Evolutionary conservation across 192 early-diverging fungal genomes (phyloP).

Genomic region (Irineochytrium annulatum): DNA sequence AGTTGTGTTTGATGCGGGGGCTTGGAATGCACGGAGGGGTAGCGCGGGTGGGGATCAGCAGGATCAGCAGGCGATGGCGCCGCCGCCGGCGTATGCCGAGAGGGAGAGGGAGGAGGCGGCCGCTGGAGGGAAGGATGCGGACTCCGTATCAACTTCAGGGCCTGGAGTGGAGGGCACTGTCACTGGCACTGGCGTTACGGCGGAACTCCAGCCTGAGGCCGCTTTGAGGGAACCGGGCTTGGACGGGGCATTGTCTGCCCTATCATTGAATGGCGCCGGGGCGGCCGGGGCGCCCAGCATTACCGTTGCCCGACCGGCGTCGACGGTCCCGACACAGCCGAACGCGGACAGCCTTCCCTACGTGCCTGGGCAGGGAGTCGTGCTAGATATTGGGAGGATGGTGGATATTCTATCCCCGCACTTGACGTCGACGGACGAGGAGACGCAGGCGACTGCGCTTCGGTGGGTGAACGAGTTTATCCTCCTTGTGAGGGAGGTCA

Average conservation of each 20-base stretch:
- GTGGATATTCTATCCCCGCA: conserved; percentile 82
- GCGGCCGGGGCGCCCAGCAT: neutral
- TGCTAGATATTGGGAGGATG: conserved; percentile 79
- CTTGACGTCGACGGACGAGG: conserved; percentile 62
- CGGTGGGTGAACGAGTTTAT: conserved; percentile 92
- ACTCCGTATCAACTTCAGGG: neutral
- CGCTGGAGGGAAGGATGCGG: neutral
- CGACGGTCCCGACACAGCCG: neutral
- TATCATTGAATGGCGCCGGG: too few relatives aligned
- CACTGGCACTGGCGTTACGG: too few relatives aligned
- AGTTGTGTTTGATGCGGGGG: conserved; percentile 11
- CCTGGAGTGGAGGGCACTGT: neutral
- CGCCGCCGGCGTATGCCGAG: neutral
- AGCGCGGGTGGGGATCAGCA: too few relatives aligned
- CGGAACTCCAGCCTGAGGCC: too few relatives aligned
- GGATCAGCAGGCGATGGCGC: too few relatives aligned
- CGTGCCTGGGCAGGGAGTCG: conserved; percentile 72
- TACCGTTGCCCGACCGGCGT: neutral
- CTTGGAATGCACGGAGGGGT: neutral
- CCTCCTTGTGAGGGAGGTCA: conserved; percentile 70
- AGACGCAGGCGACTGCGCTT: conserved; percentile 88
- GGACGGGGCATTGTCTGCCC: neutral
- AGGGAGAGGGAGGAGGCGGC: neutral
- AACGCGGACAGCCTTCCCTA: conserved; percentile 37
- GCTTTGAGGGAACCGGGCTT: too few relatives aligned